phyloP scores from a whole-genome alignment of 352 stramenopile species.

The Peronospora destructor region DNA sequence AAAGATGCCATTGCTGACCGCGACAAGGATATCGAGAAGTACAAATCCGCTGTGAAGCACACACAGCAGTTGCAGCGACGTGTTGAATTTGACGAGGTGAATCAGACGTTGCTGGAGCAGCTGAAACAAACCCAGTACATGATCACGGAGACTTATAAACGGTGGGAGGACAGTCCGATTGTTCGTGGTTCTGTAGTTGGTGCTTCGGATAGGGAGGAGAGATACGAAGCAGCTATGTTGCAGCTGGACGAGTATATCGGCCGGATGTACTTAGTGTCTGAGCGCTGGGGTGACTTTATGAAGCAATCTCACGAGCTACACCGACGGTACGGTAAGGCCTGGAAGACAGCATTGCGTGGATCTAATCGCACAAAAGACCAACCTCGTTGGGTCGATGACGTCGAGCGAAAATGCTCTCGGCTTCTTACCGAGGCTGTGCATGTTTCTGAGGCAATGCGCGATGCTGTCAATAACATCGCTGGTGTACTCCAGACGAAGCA shows the following conservation, averaged over 20 bases:
- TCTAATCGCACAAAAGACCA: constrained; percentile 27
- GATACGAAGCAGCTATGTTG: constrained; percentile 24
- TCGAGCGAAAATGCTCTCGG: constrained; percentile 48
- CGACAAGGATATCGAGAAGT: constrained; percentile 66
- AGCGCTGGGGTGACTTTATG: constrained; percentile 53
- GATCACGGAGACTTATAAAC: constrained; percentile 69
- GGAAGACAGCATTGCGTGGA: constrained; percentile 26
- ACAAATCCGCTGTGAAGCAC: constrained; percentile 42
- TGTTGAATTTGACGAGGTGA: constrained; percentile 54
- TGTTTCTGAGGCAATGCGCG: constrained; percentile 47
- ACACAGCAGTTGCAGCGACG: constrained; percentile 48
- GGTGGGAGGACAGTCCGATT: constrained; percentile 55
- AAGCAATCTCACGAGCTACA: constrained; percentile 49
- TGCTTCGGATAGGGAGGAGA: constrained; percentile 9
- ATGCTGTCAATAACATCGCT: constrained; percentile 45
- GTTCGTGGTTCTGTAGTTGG: constrained; percentile 15
- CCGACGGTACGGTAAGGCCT: constrained; percentile 40
- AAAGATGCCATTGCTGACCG: constrained; percentile 49
- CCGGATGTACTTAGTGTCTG: constrained; percentile 44
- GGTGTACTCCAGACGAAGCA: constrained; percentile 38
- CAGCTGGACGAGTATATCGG: constrained; percentile 56
- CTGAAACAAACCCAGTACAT: constrained; percentile 74
- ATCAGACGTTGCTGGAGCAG: constrained; percentile 66
- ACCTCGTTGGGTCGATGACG: constrained; percentile 45
- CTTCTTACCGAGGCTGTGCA: constrained; percentile 48